Evolutionary conservation across 495 filamentous ascomycete genomes (phyloP).

Genomic region (Bombardia bombarda): DNA sequence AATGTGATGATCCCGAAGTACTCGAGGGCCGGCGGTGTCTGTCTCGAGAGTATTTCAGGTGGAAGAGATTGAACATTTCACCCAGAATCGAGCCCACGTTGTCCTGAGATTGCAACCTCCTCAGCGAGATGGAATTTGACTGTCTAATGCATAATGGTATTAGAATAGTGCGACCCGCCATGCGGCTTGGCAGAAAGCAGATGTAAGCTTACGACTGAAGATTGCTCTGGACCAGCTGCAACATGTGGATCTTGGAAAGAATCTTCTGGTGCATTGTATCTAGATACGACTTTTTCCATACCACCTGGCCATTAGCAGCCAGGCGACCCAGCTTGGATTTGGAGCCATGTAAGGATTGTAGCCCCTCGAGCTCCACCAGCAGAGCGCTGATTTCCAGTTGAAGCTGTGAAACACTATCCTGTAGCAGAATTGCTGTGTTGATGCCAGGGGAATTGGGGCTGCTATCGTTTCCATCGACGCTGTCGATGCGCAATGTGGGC

Average conservation of each 20-base stretch:
- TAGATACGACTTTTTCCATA: slow-evolving; percentile 5
- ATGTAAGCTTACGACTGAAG: slow-evolving; percentile 2
- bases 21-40: no score
- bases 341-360: neutral
- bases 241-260: neutral
- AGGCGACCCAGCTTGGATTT: neutral
- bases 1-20: no score
- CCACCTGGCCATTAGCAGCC: neutral
- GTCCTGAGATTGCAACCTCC: no score
- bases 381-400: slow-evolving; percentile 2
- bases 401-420: slow-evolving; percentile 3
- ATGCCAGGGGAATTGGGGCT: neutral
- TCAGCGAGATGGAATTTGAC: no score
- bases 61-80: no score
- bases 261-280: slow-evolving; percentile 4
- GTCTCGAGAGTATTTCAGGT: no score
- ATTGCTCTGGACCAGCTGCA: slow-evolving; percentile 4
- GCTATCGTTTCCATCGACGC: neutral
- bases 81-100: no score
- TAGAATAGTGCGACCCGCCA: no score
- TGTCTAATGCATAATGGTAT: no score
- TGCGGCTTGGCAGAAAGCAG: no score
- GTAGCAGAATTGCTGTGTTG: neutral
- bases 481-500: no score
- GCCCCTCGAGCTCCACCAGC: neutral